Evolutionary conservation across 305 asterid genomes (phyloP), one percentile per base, ranked within the genome.

Genomic region (Fraxinus albicans): DNA sequence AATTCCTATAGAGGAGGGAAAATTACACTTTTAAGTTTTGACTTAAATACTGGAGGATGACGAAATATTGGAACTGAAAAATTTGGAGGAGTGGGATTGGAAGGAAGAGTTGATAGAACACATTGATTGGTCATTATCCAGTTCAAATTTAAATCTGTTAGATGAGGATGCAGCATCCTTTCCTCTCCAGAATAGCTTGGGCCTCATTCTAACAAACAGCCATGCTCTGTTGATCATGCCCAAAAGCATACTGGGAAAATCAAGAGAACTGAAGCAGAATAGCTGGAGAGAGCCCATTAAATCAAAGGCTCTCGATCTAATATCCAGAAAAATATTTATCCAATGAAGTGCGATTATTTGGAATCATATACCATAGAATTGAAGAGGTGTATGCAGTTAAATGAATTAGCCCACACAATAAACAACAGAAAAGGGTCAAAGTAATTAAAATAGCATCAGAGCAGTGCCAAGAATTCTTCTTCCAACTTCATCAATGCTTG

Each of bases 101-200:
- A 33, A 73, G 47, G 25, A 73, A 33, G 77, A 72, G 44, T 33
- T 31, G 44, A 72, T 33, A 72, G 76, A 23, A 73, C 47, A 73
- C 50, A 33, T 73, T 35, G 47, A 69, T 25, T 70, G 23, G 40
- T 70, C 5, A 70, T 15, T 15, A 31, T 34, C 77, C 29, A 34
- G 47, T 33, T 33, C 47, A 72, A 31, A 17, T 72, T 33, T 73
- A 73, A 8, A 34, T 73, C 47, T 34, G 47, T 17, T 6, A 34
- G 50, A n/a, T 17, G 47, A 17, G 29, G 29, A 73, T n/a, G 25
- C 47, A 34, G n/a, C 17, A 73, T 17, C 27, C 27, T 73, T 34
- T 70, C 47, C 77, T 73, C 38, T 72, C 77, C 77, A 35, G 29
- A 73, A 73, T 73, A 34, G 77, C 15, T 72, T 72, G 44, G 10